Evolutionary conservation across 2,329 filamentous ascomycete genomes (phyloP).

Genomic region (Rhynchosporium secalis): DNA sequence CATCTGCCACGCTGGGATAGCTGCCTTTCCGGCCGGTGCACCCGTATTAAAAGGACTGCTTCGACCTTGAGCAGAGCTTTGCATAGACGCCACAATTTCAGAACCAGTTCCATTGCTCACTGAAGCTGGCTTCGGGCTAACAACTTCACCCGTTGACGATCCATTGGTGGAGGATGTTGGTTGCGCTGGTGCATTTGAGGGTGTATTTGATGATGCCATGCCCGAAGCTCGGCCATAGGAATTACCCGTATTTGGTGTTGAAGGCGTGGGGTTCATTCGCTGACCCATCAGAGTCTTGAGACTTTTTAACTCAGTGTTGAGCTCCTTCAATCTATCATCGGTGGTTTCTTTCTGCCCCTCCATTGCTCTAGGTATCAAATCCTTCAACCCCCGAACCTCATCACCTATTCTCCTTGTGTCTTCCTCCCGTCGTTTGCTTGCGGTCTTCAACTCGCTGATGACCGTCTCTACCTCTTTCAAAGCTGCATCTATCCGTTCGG

Average conservation of each 20-base stretch:
- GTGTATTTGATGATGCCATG: slow-evolving; percentile 17
- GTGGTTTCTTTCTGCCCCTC: slow-evolving; percentile 83
- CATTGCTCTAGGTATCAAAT: slow-evolving; percentile 84
- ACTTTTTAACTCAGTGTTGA: slow-evolving; percentile 85
- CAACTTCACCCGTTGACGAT: slow-evolving; percentile 26
- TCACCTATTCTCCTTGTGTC: slow-evolving; percentile 84
- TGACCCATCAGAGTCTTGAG: slow-evolving; percentile 81
- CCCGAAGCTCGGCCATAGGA: slow-evolving; percentile 35
- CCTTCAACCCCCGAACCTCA: slow-evolving; percentile 79
- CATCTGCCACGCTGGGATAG: slow-evolving; percentile 80
- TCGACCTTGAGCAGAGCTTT: slow-evolving; percentile 34
- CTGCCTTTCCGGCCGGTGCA: slow-evolving; percentile 56
- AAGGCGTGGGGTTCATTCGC: slow-evolving; percentile 49
- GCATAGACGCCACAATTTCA: slow-evolving; percentile 39
- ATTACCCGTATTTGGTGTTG: slow-evolving; percentile 27
- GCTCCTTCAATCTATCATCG: slow-evolving; percentile 78
- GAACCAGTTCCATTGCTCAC: slow-evolving; percentile 39
- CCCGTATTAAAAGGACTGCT: slow-evolving; percentile 53
- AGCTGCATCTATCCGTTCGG: slow-evolving; percentile 77
- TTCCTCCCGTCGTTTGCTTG: slow-evolving; percentile 79
- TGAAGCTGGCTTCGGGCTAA: slow-evolving; percentile 36
- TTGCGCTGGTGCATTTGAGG: slow-evolving; percentile 18
- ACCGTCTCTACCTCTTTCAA: slow-evolving; percentile 83
- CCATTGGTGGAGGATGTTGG: slow-evolving; percentile 21
- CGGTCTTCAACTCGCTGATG: slow-evolving; percentile 76